phyloP scores from a whole-genome alignment of 23 red algal genomes.

The Gracilaria vermiculophylla region DNA sequence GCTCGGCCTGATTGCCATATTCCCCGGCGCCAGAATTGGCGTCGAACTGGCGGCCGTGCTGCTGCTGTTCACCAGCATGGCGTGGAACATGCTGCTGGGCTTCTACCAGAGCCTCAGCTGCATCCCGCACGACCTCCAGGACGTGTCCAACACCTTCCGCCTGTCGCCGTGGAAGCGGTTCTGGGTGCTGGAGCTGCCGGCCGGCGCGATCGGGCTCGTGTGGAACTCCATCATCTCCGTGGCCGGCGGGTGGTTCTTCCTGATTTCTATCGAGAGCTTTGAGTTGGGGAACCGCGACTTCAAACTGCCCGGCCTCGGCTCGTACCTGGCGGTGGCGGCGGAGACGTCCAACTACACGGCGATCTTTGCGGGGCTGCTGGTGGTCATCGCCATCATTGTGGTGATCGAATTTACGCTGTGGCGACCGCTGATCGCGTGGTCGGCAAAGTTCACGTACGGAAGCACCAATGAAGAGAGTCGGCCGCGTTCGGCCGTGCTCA shows the following conservation, averaged over 20 bases:
- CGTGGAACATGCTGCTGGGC: constrained; percentile 97
- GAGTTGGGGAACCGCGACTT: constrained; percentile 88
- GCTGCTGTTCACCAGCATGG: constrained; percentile 98
- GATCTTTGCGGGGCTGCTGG: constrained; percentile 67
- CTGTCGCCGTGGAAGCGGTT: constrained; percentile 93
- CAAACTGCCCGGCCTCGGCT: constrained; percentile 92
- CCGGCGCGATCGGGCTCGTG: constrained; percentile 85
- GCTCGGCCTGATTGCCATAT: constrained; percentile 87
- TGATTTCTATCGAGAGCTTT: constrained; percentile 98
- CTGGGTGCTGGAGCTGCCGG: constrained; percentile 89
- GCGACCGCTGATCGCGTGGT: constrained; percentile 96
- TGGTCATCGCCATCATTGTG: constrained; percentile 84
- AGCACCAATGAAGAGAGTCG: constrained; percentile 20
- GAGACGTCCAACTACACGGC: constrained; percentile 74
- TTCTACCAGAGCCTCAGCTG: constrained; percentile 92
- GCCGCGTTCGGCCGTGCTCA: constrained; percentile 61
- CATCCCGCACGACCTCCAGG: constrained; percentile 89
- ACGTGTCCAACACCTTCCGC: constrained; percentile 83
- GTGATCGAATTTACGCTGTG: constrained; percentile 87
- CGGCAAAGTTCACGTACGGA: constrained; percentile 85
- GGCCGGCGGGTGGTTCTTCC: constrained; percentile 99
- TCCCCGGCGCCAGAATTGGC: constrained; percentile 90
- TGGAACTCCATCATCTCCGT: constrained; percentile 99
- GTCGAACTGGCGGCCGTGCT: constrained; percentile 94
- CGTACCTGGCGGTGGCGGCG: constrained; percentile 88